Base-by-base conservation (phyloP, 257 asterid species). In the Fraxinus quadrangulata region DNA sequence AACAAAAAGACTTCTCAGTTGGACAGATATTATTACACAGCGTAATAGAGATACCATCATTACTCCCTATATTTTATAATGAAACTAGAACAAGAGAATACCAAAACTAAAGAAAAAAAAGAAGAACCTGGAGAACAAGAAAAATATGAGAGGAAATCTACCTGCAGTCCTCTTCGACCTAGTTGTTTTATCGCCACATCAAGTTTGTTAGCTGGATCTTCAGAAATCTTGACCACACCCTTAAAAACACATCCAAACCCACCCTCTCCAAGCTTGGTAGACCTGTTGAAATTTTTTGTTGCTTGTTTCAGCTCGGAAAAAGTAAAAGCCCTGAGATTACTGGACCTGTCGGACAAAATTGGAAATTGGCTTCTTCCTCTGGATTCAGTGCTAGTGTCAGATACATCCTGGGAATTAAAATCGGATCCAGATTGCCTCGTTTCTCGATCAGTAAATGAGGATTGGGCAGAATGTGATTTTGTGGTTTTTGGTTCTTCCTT, bases 161-260 rank as follows among this genome's bases (percentile, higher is more conserved):
- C 98, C 97, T 96, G 99, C 76, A 89, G 81, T 75, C 99, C 97
- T 73, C 89, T 87, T 84, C 81, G 84, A 82, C 92, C 92, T 12
- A 92, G 97, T 85, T 92, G 97, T 81, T 94, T 94, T 61, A 94
- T 76, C 66, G 98, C 98, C 73, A 92, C 96, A 0, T 87, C 93
- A 17, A 85, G 49, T 75, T 76, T 90, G 74, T 80, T 80, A 63
- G 84, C 49, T 6, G 96, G 92, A 83, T 92, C 96, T 11, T 89
- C 94, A 2, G 85, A 80, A 77, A 76, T 77, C 79, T 85, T 89
- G 56, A 90, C 77, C 2, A 81, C 63, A 4, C 94, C 97, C 88
- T 84, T 90, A 78, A 66, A 96, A 51, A 96, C 99, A 75, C 90
- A 89, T 30, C 98, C 97, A 82, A 94, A 94, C 73, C 97, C 97